A percentile compares a stretch with the other conserved stretches of the same genome.
Evolutionary conservation across 306 rosid genomes (phyloP).

Genomic region (Abrus precatorius): DNA sequence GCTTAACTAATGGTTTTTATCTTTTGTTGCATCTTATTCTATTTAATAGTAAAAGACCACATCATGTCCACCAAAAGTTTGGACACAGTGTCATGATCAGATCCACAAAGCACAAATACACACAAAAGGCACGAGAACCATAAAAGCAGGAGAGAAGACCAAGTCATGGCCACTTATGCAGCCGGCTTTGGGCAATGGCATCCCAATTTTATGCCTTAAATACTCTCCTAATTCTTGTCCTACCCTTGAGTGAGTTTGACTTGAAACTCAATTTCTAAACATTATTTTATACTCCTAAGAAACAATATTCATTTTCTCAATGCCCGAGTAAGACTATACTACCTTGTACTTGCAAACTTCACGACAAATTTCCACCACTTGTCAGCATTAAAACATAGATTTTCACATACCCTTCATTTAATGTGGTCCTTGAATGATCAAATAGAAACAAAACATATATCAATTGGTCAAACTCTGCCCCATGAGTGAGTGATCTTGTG

Average conservation of each 20-base stretch:
- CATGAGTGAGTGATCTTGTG: conserved; percentile 53
- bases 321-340: conserved; percentile 12
- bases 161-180: neutral
- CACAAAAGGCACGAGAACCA: conserved; percentile 33
- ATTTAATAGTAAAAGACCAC: conserved; percentile 50
- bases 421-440: conserved; percentile 43
- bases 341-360: conserved; percentile 43
- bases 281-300: conserved; percentile 26
- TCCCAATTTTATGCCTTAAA: conserved; percentile 33
- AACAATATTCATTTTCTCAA: conserved; percentile 30
- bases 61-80: conserved; percentile 56
- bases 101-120: conserved; percentile 41
- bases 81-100: conserved; percentile 40
- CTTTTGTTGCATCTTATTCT: conserved; percentile 51
- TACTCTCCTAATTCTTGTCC: conserved; percentile 28
- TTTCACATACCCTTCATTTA: conserved; percentile 46
- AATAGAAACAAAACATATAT: conserved; percentile 35
- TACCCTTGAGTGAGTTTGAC: conserved; percentile 37
- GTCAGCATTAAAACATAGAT: conserved; percentile 45
- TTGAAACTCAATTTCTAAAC: conserved; percentile 36
- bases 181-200: conserved; percentile 42
- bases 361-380: conserved; percentile 52
- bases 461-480: conserved; percentile 51
- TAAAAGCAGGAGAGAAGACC: conserved; percentile 22
- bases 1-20: conserved; percentile 47